Evolutionary conservation across 257 asterid genomes (phyloP).

Genomic region (Lycium ferocissimum): DNA sequence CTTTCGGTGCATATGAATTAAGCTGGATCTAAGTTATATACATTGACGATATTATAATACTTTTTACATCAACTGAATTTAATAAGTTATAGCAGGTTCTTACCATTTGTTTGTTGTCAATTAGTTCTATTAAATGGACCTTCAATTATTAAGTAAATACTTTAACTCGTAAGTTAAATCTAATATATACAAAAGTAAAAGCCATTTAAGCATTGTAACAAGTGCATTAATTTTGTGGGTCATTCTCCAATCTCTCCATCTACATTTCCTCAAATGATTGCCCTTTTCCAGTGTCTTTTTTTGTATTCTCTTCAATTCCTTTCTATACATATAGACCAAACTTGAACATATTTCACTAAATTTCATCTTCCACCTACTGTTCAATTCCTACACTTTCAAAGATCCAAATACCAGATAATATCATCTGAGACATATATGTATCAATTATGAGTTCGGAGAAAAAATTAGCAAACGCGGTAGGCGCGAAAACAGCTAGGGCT

Average conservation of each 20-base stretch:
- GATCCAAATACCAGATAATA: not conserved
- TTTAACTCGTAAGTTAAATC: not conserved
- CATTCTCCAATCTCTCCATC: conserved; percentile 17
- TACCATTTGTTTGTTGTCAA: no score
- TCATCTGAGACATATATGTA: conserved; percentile 40
- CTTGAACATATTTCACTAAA: not conserved
- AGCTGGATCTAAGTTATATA: no score
- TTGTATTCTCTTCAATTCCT: not conserved
- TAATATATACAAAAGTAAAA: not conserved
- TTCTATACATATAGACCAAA: conserved; percentile 22
- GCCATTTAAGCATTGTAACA: conserved; percentile 33
- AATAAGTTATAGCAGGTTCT: no score
- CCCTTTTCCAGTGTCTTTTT: conserved; percentile 25
- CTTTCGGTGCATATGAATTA: not conserved
- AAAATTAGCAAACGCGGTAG: conserved; percentile 59
- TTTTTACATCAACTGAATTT: no score
- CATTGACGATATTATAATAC: no score
- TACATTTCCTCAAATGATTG: conserved; percentile 45
- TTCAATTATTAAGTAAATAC: no score
- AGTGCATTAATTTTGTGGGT: conserved; percentile 57
- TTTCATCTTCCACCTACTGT: conserved; percentile 23
- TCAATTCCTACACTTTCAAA: conserved; percentile 12
- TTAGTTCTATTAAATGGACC: no score
- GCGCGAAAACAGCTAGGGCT: conserved; percentile 73
- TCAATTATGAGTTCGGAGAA: conserved; percentile 37